A percentile compares a stretch with the other conserved stretches of the same genome.
phyloP scores from a whole-genome alignment of 495 filamentous ascomycete species.

The Darksidea phi region DNA sequence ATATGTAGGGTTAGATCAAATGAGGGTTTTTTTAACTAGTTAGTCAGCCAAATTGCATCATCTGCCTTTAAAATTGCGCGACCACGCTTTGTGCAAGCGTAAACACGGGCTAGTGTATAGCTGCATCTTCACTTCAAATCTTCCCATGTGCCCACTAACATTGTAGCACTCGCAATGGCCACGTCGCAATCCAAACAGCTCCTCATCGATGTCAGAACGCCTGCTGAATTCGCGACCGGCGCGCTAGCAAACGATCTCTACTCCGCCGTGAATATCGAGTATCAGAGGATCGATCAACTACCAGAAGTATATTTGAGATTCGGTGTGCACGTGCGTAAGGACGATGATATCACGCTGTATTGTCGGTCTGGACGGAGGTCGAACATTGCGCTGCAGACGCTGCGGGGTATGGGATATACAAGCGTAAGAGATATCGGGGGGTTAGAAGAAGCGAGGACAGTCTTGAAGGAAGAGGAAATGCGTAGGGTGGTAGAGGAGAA shows the following conservation, averaged over 20 bases:
- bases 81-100: too few species aligned
- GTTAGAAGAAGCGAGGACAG: slow-evolving; percentile 24
- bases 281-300: slow-evolving; percentile 57
- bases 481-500: neutral
- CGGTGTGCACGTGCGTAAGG: slow-evolving; percentile 44
- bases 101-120: too few species aligned
- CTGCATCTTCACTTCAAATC: too few species aligned
- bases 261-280: slow-evolving; percentile 30
- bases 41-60: too few species aligned
- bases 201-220: slow-evolving; percentile 33
- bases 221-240: slow-evolving; percentile 25
- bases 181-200: neutral
- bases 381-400: slow-evolving; percentile 26
- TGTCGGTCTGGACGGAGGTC: slow-evolving; percentile 29
- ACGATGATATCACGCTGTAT: slow-evolving; percentile 12
- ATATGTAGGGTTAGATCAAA: too few species aligned
- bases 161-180: neutral
- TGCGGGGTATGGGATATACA: slow-evolving; percentile 22
- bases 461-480: slow-evolving; percentile 16
- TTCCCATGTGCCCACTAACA: neutral
- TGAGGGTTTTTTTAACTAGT: too few species aligned
- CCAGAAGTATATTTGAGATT: slow-evolving; percentile 55
- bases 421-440: slow-evolving; percentile 34
- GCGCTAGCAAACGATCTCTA: neutral
- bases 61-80: too few species aligned